These are phyloP conservation scores for Domatiomyces globalis DNA, from an alignment of 2,329 filamentous ascomycete genomes.

Conservation along the genomic window DNA sequence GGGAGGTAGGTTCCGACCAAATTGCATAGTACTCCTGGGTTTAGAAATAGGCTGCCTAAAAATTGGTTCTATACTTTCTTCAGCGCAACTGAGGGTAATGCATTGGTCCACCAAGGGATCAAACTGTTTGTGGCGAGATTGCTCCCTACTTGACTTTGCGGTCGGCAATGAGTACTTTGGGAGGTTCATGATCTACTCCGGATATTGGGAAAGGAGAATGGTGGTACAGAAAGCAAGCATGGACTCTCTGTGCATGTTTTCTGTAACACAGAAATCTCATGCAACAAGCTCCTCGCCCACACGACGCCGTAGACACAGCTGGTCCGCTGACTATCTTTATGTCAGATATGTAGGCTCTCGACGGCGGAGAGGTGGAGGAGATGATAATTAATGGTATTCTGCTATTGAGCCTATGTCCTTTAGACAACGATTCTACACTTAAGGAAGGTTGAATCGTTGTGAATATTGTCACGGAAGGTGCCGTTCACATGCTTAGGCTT, in stretches of 20 bases:
- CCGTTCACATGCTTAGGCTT: too few species aligned
- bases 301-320: too few species aligned
- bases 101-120: constrained; percentile 13
- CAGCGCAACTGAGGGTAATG: constrained; percentile 14
- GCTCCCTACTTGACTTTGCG: background rate
- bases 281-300: too few species aligned
- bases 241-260: constrained; percentile 9
- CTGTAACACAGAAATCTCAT: constrained; percentile 11
- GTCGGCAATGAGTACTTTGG: constrained; percentile 3
- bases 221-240: constrained; percentile 7
- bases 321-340: too few species aligned
- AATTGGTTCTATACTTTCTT: constrained; percentile 17
- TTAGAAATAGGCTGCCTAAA: constrained; percentile 18
- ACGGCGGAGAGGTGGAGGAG: too few species aligned
- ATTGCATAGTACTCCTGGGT: constrained; percentile 17
- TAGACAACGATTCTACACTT: too few species aligned
- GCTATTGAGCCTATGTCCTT: too few species aligned
- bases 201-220: constrained; percentile 2
- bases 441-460: too few species aligned
- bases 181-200: background rate
- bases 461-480: too few species aligned
- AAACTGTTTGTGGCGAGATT: constrained; percentile 5
- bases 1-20: constrained; percentile 12
- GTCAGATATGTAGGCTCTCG: too few species aligned
- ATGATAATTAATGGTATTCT: too few species aligned